These are phyloP conservation scores for Penicillium nordicum DNA, from an alignment of 2,329 filamentous ascomycete genomes.

Conservation along the genomic window DNA sequence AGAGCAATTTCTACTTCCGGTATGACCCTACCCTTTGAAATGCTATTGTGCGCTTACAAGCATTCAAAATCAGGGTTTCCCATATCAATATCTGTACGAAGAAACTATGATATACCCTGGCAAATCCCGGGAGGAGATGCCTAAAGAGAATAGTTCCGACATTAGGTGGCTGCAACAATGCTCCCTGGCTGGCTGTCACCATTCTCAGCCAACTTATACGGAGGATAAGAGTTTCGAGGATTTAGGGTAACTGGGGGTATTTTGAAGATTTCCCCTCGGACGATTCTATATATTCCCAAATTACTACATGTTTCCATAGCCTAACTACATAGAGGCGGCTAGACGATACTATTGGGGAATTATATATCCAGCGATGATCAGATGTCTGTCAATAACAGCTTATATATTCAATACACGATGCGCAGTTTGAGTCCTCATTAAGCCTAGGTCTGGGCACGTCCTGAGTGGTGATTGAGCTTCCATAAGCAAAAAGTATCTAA, in stretches of 20 bases:
- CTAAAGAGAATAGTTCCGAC: too few species aligned
- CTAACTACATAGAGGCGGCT: not conserved
- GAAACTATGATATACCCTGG: too few species aligned
- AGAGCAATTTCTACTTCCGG: too few species aligned
- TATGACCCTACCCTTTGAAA: too few species aligned
- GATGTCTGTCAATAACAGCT: not conserved
- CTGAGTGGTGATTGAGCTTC: too few species aligned
- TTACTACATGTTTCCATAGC: not conserved
- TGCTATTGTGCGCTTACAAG: too few species aligned
- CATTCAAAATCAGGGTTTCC: too few species aligned
- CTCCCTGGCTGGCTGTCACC: too few species aligned
- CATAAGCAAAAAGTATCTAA: not conserved
- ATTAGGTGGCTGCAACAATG: too few species aligned
- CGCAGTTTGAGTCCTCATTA: not conserved
- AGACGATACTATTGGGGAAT: not conserved
- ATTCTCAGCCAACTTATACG: too few species aligned
- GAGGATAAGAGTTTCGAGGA: not conserved
- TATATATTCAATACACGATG: not conserved
- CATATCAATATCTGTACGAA: too few species aligned
- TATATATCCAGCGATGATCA: not conserved
- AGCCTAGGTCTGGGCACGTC: not conserved
- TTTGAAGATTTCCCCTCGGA: not conserved
- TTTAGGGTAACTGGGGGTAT: not conserved
- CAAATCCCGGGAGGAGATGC: too few species aligned
- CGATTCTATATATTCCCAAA: not conserved